These are phyloP conservation scores for Myriosclerotinia scirpicola DNA, from an alignment of 2,329 filamentous ascomycete species.

Conservation along the genomic window DNA sequence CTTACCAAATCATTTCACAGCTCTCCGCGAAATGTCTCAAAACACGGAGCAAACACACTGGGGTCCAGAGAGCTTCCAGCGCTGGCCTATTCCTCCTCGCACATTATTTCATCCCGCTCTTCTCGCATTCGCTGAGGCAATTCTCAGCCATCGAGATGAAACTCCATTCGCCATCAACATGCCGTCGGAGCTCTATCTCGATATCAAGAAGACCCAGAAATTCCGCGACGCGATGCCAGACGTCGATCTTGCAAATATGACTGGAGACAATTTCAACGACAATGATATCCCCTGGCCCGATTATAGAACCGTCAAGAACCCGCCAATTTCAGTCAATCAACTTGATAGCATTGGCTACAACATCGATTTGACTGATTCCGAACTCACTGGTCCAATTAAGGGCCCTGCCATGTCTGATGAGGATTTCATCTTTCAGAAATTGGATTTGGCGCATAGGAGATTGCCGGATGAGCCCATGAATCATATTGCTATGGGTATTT, in stretches of 20 bases:
- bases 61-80: neutral
- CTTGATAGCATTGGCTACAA: neutral
- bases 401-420: neutral
- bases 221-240: neutral
- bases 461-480: neutral
- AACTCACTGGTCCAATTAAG: neutral
- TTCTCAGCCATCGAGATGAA: neutral
- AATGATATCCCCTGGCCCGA: neutral
- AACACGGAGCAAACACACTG: neutral
- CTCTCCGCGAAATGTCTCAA: neutral
- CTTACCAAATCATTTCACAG: conserved; percentile 5
- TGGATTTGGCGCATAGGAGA: neutral
- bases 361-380: neutral
- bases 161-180: neutral
- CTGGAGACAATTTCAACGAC: neutral
- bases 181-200: neutral
- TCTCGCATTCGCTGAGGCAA: neutral
- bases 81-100: neutral
- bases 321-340: neutral
- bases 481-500: neutral
- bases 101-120: no score
- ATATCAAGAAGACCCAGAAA: neutral
- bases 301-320: neutral
- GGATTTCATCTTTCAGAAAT: neutral
- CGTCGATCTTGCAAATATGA: conserved; percentile 1